A percentile compares a stretch with the other conserved stretches of the same genome.
Evolutionary conservation across 2,329 filamentous ascomycete genomes (phyloP).

Genomic region (Cladosporium sp.): DNA sequence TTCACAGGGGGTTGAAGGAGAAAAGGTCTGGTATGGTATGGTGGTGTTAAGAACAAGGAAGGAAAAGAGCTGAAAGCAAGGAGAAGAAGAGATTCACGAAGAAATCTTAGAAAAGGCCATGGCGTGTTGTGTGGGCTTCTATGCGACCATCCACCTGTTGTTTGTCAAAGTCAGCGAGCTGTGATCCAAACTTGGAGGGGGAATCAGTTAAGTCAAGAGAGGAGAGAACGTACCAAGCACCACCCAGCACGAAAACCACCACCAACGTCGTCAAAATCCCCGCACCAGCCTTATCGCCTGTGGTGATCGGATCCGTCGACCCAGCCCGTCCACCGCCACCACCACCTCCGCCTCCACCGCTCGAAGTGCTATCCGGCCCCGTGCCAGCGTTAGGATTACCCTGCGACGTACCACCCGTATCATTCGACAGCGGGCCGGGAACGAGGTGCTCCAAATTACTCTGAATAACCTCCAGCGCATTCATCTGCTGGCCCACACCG

Average conservation of each 20-base stretch:
- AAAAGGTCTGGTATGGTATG: no score
- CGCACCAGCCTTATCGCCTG: slow-evolving; percentile 67
- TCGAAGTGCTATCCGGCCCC: slow-evolving; percentile 25
- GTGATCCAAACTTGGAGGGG: no score
- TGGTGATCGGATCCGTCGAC: slow-evolving; percentile 43
- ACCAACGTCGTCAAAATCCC: slow-evolving; percentile 19
- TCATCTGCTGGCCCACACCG: slow-evolving; percentile 57
- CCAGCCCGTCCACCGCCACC: slow-evolving; percentile 25
- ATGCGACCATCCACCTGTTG: slow-evolving; percentile 14
- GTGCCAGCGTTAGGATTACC: slow-evolving; percentile 44
- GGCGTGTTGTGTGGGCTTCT: no score
- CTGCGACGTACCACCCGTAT: slow-evolving; percentile 49
- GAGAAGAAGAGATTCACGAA: neutral
- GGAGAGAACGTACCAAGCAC: slow-evolving; percentile 13
- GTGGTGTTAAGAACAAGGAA: no score
- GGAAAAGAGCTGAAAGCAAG: no score
- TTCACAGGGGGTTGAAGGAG: no score
- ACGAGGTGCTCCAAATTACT: slow-evolving; percentile 38
- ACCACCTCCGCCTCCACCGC: slow-evolving; percentile 33
- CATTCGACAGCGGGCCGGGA: slow-evolving; percentile 42
- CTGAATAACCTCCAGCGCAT: slow-evolving; percentile 50
- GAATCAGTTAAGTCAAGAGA: neutral
- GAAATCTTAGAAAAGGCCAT: neutral
- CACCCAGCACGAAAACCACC: slow-evolving; percentile 11
- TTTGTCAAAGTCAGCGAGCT: neutral